Base-by-base conservation (phyloP, 148 eudicot genomes). In the Fallopia convolvulus region DNA sequence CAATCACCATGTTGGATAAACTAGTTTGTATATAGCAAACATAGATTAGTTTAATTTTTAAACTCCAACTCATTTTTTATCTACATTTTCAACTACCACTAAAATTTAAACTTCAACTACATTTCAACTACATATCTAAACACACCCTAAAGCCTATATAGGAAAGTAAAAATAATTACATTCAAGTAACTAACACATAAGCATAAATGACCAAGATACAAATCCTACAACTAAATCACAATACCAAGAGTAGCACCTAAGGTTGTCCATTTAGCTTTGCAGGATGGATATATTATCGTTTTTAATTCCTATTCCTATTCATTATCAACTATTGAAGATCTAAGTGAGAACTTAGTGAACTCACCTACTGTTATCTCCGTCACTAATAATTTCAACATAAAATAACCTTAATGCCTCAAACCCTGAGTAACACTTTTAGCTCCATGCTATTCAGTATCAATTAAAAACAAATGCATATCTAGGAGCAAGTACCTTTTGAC, bases 371-470 rank as follows among this genome's bases (percentile, higher is more conserved):
- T 68, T 68, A 68, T n/a, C 42, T 9, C 70, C 14, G 44, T 66
- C 11, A 39, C 20, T 68, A 41, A 68, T 36, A 36, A 15, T 68
- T 14, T 23, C 40, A 36, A 36, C 20, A 33, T 23, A 39, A 68
- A 39, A 36, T 68, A 33, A 68, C 5, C 42, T 68, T 68, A 68
- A 15, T 11, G 44, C 46, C 72, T 36, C 21, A 14, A 66, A 36
- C n/a, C 33, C 72, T 5, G 17, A 23, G 46, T 7, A 36, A 36
- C 44, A 36, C 20, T 36, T 36, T 68, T 39, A 68, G 46, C 20
- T 68, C 72, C 42, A 15, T n/a, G 39, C 36, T 36, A 68, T 68
- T 30, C 72, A 68, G 72, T 36, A 68, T 68, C 72, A 33, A 15
- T 33, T 33, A 68, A 39, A 33, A 41, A 68, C n/a, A n/a, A 14